These are phyloP conservation scores for Neofusicoccum sp. DNA, from an alignment of 2,329 filamentous ascomycete species.

Conservation along the genomic window DNA sequence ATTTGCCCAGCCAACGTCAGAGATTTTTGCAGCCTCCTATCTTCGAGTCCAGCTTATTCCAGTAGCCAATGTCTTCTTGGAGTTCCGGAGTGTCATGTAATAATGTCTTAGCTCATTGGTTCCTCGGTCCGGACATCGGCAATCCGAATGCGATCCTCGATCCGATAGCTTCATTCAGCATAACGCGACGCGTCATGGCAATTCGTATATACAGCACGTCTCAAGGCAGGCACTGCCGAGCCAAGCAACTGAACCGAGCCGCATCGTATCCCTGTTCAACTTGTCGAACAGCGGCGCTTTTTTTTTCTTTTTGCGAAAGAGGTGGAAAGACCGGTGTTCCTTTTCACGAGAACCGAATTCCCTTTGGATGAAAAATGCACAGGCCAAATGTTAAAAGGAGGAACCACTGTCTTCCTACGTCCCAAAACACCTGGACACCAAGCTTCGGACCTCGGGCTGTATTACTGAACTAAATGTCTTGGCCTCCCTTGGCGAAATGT, in stretches of 20 bases:
- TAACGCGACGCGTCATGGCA: constrained; percentile 10
- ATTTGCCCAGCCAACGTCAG: too few species aligned
- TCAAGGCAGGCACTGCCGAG: background rate
- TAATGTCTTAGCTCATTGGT: background rate
- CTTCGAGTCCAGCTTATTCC: background rate
- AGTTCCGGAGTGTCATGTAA: background rate
- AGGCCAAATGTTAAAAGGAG: too few species aligned
- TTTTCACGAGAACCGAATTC: too few species aligned
- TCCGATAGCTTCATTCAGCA: background rate
- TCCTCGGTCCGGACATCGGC: background rate
- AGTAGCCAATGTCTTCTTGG: background rate
- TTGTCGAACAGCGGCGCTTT: too few species aligned
- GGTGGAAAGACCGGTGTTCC: too few species aligned
- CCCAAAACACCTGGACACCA: background rate
- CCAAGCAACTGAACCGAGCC: background rate
- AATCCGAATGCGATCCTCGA: background rate
- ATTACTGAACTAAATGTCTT: background rate
- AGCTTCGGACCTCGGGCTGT: background rate
- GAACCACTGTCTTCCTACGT: background rate
- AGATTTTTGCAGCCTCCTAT: too few species aligned
- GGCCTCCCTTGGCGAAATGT: constrained; percentile 5
- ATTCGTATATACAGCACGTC: constrained; percentile 5
- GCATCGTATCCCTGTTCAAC: background rate
- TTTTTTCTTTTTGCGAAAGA: too few species aligned
- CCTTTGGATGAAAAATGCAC: too few species aligned